Evolutionary conservation across 805 yeast species (phyloP).

Genomic region (Naumovozyma castellii): DNA sequence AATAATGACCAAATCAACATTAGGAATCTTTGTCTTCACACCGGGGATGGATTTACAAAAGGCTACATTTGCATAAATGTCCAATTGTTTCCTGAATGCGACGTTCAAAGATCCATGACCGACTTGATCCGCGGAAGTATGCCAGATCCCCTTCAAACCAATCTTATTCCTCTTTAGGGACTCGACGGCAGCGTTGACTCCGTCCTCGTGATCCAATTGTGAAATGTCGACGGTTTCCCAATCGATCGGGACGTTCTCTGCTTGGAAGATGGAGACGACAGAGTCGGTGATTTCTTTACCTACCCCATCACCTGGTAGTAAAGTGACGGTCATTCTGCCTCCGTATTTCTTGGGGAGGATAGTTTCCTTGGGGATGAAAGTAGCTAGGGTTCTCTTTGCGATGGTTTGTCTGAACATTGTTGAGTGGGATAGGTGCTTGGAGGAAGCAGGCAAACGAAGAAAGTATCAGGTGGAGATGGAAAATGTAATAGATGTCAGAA

Average conservation of each 20-base stretch:
- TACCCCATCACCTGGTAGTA: constrained; percentile 97
- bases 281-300: constrained; percentile 94
- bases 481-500: no score
- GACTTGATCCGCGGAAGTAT: constrained; percentile 74
- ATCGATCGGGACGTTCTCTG: constrained; percentile 84
- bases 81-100: constrained; percentile 91
- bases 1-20: constrained; percentile 85
- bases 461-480: no score
- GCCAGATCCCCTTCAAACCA: constrained; percentile 92
- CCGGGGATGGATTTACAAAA: constrained; percentile 90
- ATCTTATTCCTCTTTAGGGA: constrained; percentile 93
- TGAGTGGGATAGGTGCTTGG: no score
- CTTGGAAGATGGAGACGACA: constrained; percentile 79
- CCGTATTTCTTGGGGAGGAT: constrained; percentile 86
- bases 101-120: constrained; percentile 84
- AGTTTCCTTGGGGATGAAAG: constrained; percentile 46
- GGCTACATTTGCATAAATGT: constrained; percentile 91
- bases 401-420: constrained; percentile 28
- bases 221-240: constrained; percentile 79
- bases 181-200: constrained; percentile 75
- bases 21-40: constrained; percentile 78
- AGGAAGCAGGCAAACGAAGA: no score
- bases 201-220: constrained; percentile 44
- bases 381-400: constrained; percentile 38
- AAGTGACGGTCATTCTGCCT: constrained; percentile 86